Percentiles rank a stretch among this genome's conserved stretches.
Conservation (phyloP, 2,329 filamentous ascomycete species). For the Tolypocladium endophyticum region DNA sequence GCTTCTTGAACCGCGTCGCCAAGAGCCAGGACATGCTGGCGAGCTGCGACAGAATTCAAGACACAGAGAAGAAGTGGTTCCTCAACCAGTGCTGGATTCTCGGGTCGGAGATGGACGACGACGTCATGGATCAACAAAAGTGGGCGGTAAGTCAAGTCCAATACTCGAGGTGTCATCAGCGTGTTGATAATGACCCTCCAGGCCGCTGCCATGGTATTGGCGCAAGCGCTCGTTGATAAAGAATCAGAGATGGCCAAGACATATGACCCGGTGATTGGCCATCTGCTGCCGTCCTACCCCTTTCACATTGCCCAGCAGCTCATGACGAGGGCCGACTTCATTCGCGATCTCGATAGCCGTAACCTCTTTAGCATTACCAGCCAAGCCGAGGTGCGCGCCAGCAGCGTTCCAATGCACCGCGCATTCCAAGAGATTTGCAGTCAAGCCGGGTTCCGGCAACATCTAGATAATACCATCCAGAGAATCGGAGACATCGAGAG, state of each 20-base stretch:
- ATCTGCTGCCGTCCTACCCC: constrained; percentile 69
- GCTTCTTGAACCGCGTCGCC: constrained; percentile 84
- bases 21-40: constrained; percentile 70
- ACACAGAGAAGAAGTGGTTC: constrained; percentile 66
- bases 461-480: constrained; percentile 71
- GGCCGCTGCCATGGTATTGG: constrained; percentile 88
- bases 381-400: constrained; percentile 75
- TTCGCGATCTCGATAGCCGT: constrained; percentile 81
- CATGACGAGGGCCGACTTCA: constrained; percentile 94
- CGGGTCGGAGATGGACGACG: constrained; percentile 74
- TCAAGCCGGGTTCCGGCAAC: constrained; percentile 67
- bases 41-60: constrained; percentile 64
- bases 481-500: constrained; percentile 90
- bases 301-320: constrained; percentile 79
- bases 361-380: constrained; percentile 95
- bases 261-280: constrained; percentile 57
- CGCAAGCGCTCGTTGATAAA: constrained; percentile 78
- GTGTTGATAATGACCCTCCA: constrained; percentile 17
- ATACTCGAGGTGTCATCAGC: background rate
- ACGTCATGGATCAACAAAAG: constrained; percentile 97
- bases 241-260: constrained; percentile 55
- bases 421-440: constrained; percentile 80
- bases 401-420: constrained; percentile 91
- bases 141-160: constrained; percentile 57
- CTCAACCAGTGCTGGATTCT: constrained; percentile 68